Conservation (phyloP, 2,329 filamentous ascomycete species). For the Monosporascus sp. region DNA sequence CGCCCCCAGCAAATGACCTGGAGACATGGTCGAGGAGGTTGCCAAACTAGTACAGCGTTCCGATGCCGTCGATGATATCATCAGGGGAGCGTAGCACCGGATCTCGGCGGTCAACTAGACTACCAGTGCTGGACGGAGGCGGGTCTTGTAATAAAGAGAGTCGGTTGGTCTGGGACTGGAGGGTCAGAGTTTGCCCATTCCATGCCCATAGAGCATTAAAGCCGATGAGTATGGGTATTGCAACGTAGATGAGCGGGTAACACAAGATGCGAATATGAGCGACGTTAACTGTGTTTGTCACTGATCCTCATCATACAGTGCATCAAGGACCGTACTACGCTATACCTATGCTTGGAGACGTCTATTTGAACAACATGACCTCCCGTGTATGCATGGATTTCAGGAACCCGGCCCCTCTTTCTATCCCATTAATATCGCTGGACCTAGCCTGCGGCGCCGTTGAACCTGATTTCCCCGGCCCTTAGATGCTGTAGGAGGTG, state of each 20-base stretch:
- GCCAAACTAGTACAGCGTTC: constrained; percentile 30
- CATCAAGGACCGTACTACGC: neutral
- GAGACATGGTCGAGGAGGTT: constrained; percentile 21
- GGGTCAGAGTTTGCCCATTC: constrained; percentile 32
- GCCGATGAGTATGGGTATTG: too few species aligned
- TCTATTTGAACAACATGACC: neutral
- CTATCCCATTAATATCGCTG: neutral
- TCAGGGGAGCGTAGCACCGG: constrained; percentile 32
- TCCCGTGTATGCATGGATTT: neutral
- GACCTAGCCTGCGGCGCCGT: too few species aligned
- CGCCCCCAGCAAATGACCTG: neutral
- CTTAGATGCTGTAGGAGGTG: constrained; percentile 13
- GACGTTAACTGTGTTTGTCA: too few species aligned
- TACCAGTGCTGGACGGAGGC: too few species aligned
- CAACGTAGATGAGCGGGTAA: too few species aligned
- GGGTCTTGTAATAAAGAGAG: constrained; percentile 19
- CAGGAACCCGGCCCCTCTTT: neutral
- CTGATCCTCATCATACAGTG: neutral
- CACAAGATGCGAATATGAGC: too few species aligned
- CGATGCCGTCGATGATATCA: constrained; percentile 36
- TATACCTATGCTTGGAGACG: neutral
- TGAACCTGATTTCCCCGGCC: constrained; percentile 3
- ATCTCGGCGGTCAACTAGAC: constrained; percentile 12
- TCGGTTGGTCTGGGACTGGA: constrained; percentile 25
- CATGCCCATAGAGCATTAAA: constrained; percentile 1